Evolutionary conservation across 805 yeast species (phyloP), one percentile per base, ranked within the genome.

Genomic region (Lipomyces anomalus): DNA sequence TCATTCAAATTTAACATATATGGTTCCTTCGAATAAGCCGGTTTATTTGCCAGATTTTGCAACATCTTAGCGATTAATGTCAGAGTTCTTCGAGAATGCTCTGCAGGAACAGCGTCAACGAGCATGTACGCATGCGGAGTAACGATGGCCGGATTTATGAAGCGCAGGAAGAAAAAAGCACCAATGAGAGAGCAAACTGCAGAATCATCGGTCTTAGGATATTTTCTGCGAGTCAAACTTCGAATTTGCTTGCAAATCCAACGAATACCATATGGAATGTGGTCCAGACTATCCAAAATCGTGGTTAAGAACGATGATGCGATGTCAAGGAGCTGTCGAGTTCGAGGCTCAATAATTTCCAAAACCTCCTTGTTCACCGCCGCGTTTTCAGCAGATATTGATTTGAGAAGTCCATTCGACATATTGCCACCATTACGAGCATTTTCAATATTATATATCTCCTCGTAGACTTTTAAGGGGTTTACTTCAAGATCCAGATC

Each of bases 131-230:
- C 71, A 46, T 85, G 95, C 0, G 97, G 97, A 28, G 87, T 79
- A 11, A 89, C 89, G 56, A 89, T 80, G 0, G 95, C 95, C 9
- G 97, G 97, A 61, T 94, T 84, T 49, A 83, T 73, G 51, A 82
- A 78, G 46, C 95, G 68, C 55, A 90, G 69, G 58, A 90, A 89
- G 44, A 90, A 69, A 61, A 84, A 90, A 0, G 95, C 88, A 0
- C 96, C 95, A 22, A 87, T 81, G 74, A 67, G 54, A 1, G 68
- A 60, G 33, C 63, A 59, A 26, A 63, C 61, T 4, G 64, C 62
- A 1, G 63, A 45, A 16, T 58, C 57, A 20, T 46, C 42, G 33
- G 82, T 82, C 33, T 76, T 79, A 0, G 84, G 84, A 55, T 82
- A 82, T 53, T 77, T 78, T n/a, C 66, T 64, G 23, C 72, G 66